Conservation (phyloP, 805 yeast species). For the Sungouiella thailandica region DNA sequence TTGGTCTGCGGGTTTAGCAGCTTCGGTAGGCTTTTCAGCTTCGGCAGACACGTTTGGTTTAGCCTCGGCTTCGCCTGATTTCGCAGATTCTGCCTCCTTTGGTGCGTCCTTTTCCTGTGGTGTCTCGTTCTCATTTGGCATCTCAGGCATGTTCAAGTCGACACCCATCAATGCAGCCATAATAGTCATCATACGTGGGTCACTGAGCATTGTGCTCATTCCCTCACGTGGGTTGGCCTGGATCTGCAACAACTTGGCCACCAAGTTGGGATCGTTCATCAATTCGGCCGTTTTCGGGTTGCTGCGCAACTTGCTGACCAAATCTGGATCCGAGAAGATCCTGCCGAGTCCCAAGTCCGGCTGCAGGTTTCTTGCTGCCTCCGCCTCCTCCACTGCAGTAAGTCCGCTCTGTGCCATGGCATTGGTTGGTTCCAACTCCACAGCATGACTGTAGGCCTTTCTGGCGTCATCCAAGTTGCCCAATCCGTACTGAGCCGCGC, state of each 20-base stretch:
- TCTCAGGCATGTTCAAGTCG: slow-evolving; percentile 49
- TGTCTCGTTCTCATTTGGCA: not conserved
- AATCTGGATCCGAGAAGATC: slow-evolving; percentile 75
- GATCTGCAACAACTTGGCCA: slow-evolving; percentile 58
- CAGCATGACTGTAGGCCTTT: slow-evolving; percentile 66
- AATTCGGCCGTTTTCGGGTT: slow-evolving; percentile 86
- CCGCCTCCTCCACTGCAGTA: slow-evolving; percentile 60
- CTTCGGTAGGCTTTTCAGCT: not conserved
- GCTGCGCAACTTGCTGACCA: slow-evolving; percentile 65
- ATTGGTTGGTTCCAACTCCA: slow-evolving; percentile 75
- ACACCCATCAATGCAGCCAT: slow-evolving; percentile 84
- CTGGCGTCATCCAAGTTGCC: slow-evolving; percentile 75
- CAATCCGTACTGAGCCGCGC: slow-evolving; percentile 87
- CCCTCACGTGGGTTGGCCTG: slow-evolving; percentile 72
- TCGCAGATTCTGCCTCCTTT: slow-evolving; percentile 1
- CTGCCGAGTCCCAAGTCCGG: slow-evolving; percentile 76
- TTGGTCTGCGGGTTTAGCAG: slow-evolving; percentile 18
- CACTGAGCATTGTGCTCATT: slow-evolving; percentile 65
- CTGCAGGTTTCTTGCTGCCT: slow-evolving; percentile 44
- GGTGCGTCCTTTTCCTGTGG: not conserved
- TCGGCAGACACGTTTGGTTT: too few species aligned
- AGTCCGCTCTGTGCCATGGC: slow-evolving; percentile 86
- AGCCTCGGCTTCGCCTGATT: slow-evolving; percentile 16
- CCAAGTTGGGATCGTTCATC: slow-evolving; percentile 83
- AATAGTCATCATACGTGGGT: slow-evolving; percentile 83